Evolutionary conservation across 306 rosid species (phyloP).

Genomic region (Glycine latifolia): DNA sequence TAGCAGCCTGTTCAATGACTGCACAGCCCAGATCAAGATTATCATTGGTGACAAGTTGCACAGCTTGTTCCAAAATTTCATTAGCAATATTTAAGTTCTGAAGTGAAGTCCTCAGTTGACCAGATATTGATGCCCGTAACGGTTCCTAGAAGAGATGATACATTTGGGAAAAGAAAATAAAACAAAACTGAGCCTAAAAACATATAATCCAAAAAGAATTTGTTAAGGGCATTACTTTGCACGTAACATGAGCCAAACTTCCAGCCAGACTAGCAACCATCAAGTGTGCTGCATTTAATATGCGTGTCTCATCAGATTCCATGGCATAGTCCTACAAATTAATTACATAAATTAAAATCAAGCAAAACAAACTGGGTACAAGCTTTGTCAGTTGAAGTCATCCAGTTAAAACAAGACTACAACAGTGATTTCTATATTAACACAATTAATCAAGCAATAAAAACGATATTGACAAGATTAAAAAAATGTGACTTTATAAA

Average conservation of each 20-base stretch:
- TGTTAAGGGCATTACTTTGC: constrained; percentile 75
- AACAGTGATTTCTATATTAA: background rate
- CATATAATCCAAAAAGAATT: constrained; percentile 10
- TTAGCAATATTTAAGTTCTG: constrained; percentile 73
- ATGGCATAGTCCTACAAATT: constrained; percentile 86
- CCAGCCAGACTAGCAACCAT: constrained; percentile 99
- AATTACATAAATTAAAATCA: constrained; percentile 35
- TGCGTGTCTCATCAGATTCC: constrained; percentile 98
- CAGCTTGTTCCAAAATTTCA: constrained; percentile 89
- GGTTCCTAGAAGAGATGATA: constrained; percentile 73
- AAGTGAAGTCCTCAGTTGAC: constrained; percentile 79
- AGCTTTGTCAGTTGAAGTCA: background rate
- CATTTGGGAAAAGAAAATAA: constrained; percentile 24
- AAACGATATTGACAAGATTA: constrained; percentile 14
- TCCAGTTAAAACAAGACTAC: background rate
- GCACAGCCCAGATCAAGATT: constrained; percentile 99
- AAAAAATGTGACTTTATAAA: background rate
- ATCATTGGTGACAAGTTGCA: constrained; percentile 94
- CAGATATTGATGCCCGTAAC: constrained; percentile 80
- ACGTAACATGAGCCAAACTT: constrained; percentile 96
- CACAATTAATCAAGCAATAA: background rate
- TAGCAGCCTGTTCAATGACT: constrained; percentile 93
- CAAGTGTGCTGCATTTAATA: constrained; percentile 92
- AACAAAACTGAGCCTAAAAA: background rate
- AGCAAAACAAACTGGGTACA: constrained; percentile 25